Evolutionary conservation across 2,329 filamentous ascomycete species (phyloP).

Genomic region (Paecilomyces fulvus): DNA sequence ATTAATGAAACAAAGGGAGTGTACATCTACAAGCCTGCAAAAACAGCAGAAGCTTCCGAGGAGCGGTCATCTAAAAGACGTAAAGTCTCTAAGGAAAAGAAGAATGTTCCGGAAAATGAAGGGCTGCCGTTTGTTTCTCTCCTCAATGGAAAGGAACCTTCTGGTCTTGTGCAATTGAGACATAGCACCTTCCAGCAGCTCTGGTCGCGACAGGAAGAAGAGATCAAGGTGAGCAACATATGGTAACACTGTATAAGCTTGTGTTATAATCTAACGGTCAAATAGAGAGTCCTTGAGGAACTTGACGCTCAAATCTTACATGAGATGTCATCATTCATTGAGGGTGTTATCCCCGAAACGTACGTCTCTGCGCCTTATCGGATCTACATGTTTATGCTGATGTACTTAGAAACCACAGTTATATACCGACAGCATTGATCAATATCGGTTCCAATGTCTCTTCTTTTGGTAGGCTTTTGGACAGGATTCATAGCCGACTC

Average conservation of each 20-base stretch:
- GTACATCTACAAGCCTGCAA: slow-evolving; percentile 52
- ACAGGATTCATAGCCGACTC: slow-evolving; percentile 28
- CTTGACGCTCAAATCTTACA: slow-evolving; percentile 32
- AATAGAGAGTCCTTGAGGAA: slow-evolving; percentile 27
- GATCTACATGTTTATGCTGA: slow-evolving; percentile 7
- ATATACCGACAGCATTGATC: slow-evolving; percentile 35
- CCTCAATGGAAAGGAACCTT: slow-evolving; percentile 29
- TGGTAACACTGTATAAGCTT: neutral
- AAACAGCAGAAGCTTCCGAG: slow-evolving; percentile 24
- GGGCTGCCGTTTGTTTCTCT: slow-evolving; percentile 28
- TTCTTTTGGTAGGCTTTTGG: slow-evolving; percentile 29
- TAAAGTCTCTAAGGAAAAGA: slow-evolving; percentile 39
- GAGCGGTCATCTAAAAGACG: slow-evolving; percentile 50
- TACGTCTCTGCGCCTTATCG: slow-evolving; percentile 14
- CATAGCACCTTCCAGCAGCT: slow-evolving; percentile 29
- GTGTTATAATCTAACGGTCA: slow-evolving; percentile 5
- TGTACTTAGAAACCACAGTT: slow-evolving; percentile 25
- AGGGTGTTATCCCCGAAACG: slow-evolving; percentile 24
- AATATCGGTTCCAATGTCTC: slow-evolving; percentile 37
- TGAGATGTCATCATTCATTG: slow-evolving; percentile 30
- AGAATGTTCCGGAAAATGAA: slow-evolving; percentile 5
- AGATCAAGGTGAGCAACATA: slow-evolving; percentile 26
- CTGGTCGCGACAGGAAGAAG: slow-evolving; percentile 31
- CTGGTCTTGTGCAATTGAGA: slow-evolving; percentile 24
- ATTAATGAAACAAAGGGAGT: slow-evolving; percentile 42